A percentile compares a stretch with the other conserved stretches of the same genome.
These are phyloP conservation scores for Anastatica hierochuntica DNA, from an alignment of 345 rosid genomes.

Conservation along the genomic window DNA sequence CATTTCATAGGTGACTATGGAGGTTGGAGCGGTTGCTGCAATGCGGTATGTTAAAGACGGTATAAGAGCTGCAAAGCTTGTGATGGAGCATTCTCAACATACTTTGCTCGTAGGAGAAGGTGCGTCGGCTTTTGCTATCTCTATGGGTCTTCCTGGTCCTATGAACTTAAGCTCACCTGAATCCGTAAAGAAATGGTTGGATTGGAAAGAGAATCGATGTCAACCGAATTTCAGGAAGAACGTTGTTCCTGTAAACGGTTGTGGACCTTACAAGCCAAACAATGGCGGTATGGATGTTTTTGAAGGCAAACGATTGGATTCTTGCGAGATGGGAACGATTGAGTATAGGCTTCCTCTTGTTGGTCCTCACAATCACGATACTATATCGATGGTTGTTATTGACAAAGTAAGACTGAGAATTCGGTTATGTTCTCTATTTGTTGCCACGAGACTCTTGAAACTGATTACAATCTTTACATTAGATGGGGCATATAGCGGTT, in stretches of 20 bases:
- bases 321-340: constrained; percentile 24
- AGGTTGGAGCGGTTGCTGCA: constrained; percentile 97
- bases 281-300: background rate
- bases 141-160: constrained; percentile 94
- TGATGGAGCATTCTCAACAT: constrained; percentile 72
- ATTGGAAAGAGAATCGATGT: constrained; percentile 61
- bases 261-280: constrained; percentile 73
- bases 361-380: constrained; percentile 77
- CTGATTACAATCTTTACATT: constrained; percentile 1
- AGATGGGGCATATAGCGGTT: constrained; percentile 85
- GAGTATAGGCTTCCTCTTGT: constrained; percentile 40
- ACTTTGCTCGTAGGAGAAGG: constrained; percentile 76
- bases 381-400: constrained; percentile 85
- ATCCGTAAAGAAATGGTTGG: constrained; percentile 65
- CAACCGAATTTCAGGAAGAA: constrained; percentile 87
- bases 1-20: constrained; percentile 90
- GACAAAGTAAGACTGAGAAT: constrained; percentile 50
- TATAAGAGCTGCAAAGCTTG: constrained; percentile 73
- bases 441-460: background rate
- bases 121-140: constrained; percentile 80
- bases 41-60: constrained; percentile 96
- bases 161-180: constrained; percentile 69
- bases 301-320: constrained; percentile 14
- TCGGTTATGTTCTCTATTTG: background rate
- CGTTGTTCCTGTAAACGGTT: constrained; percentile 41